Evolutionary conservation across 805 yeast species (phyloP).

Genomic region (Diddensiella transvaalensis): DNA sequence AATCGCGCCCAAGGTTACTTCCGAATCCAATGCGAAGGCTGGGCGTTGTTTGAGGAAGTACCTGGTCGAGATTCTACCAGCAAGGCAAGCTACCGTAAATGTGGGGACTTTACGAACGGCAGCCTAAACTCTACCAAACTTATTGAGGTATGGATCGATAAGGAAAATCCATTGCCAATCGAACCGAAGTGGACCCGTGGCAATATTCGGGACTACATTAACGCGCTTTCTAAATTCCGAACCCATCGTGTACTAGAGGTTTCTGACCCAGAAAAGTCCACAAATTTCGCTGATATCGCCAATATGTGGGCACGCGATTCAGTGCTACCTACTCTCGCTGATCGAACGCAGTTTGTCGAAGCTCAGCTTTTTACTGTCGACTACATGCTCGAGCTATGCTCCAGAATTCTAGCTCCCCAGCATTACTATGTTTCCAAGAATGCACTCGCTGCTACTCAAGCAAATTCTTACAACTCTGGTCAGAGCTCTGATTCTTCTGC

Average conservation of each 20-base stretch:
- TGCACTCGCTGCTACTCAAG: not conserved
- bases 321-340: constrained; percentile 4
- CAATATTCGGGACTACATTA: constrained; percentile 14
- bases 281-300: constrained; percentile 10
- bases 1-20: constrained; percentile 18
- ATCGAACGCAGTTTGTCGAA: constrained; percentile 10
- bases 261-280: constrained; percentile 14
- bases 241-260: constrained; percentile 11
- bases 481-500: not conserved
- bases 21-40: constrained; percentile 8
- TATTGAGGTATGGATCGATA: constrained; percentile 18
- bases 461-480: not conserved
- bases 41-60: constrained; percentile 18
- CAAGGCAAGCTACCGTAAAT: constrained; percentile 8
- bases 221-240: constrained; percentile 15
- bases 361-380: constrained; percentile 8
- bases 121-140: constrained; percentile 6
- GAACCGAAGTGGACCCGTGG: constrained; percentile 20
- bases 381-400: constrained; percentile 14
- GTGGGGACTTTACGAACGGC: constrained; percentile 14
- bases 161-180: constrained; percentile 15
- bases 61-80: not conserved
- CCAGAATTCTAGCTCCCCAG: constrained; percentile 8
- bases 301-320: constrained; percentile 15
- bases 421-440: not conserved